phyloP scores from a whole-genome alignment of 192 early-diverging fungal genomes.

The Haplosporangium gracile region DNA sequence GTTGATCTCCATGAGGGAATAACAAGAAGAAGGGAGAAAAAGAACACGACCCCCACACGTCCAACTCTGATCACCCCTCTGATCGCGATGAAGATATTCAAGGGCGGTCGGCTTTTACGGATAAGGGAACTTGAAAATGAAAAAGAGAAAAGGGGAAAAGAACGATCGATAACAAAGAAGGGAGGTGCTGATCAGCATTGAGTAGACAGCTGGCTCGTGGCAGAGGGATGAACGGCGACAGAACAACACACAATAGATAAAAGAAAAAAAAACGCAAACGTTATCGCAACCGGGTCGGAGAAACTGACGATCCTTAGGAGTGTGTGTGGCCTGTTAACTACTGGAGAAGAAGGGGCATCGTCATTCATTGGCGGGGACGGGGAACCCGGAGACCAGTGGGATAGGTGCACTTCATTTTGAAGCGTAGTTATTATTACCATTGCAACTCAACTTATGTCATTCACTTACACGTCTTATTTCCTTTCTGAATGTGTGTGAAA shows the following conservation, averaged over 20 bases:
- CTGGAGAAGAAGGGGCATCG: background rate
- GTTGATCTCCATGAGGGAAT: background rate
- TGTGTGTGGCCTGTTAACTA: background rate
- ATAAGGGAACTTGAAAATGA: background rate
- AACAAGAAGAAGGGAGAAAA: background rate
- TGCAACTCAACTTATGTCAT: background rate
- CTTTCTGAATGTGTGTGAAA: background rate
- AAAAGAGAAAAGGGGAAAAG: background rate
- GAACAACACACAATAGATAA: background rate
- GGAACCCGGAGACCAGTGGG: background rate
- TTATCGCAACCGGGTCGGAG: slow-evolving; percentile 1
- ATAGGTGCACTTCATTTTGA: background rate
- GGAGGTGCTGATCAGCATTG: background rate
- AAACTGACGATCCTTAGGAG: background rate
- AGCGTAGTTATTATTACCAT: too few species aligned
- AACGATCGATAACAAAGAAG: background rate
- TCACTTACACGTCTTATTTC: background rate
- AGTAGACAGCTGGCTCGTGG: background rate
- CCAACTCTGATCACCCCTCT: background rate
- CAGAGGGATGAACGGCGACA: background rate
- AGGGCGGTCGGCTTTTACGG: background rate
- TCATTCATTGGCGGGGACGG: background rate
- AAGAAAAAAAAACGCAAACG: background rate
- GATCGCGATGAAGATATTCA: background rate
- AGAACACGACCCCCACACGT: background rate